phyloP scores from a whole-genome alignment of 495 filamentous ascomycete species.

The Beverwykella pulmonaria region DNA sequence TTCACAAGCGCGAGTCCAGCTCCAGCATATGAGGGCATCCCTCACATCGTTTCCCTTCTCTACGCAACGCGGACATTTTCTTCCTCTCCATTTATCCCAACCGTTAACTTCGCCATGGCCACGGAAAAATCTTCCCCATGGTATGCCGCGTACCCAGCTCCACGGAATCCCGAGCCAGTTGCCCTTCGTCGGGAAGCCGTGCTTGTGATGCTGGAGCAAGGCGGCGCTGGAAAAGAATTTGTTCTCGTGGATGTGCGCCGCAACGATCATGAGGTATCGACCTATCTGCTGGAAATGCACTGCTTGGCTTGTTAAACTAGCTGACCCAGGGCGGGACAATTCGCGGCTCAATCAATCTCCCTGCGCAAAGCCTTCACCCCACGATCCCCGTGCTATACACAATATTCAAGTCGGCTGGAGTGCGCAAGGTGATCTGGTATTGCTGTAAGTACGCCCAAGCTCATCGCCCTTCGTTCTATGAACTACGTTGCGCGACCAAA shows the following conservation, averaged over 20 bases:
- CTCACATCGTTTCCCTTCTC: too few species aligned
- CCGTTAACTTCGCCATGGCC: neutral
- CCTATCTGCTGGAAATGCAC: neutral
- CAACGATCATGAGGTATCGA: constrained; percentile 10
- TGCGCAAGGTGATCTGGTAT: constrained; percentile 64
- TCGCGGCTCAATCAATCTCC: constrained; percentile 67
- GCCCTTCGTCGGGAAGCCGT: neutral
- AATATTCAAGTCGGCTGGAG: constrained; percentile 54
- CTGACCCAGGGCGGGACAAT: constrained; percentile 63
- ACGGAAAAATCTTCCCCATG: neutral
- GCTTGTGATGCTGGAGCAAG: neutral
- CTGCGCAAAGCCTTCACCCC: constrained; percentile 66
- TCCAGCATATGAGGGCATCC: too few species aligned
- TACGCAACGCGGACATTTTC: too few species aligned
- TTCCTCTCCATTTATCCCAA: too few species aligned
- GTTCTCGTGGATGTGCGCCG: constrained; percentile 22
- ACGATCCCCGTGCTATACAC: constrained; percentile 61
- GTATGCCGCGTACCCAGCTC: constrained; percentile 10
- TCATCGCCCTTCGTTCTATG: neutral
- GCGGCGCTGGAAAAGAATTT: neutral
- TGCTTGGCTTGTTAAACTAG: neutral
- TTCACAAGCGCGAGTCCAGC: too few species aligned
- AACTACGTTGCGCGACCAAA: too few species aligned
- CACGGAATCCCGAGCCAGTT: neutral
- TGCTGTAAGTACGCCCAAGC: constrained; percentile 59